Base-by-base conservation (phyloP, 129 eudicot genomes). In the Rutidosis leptorrhynchoides region DNA sequence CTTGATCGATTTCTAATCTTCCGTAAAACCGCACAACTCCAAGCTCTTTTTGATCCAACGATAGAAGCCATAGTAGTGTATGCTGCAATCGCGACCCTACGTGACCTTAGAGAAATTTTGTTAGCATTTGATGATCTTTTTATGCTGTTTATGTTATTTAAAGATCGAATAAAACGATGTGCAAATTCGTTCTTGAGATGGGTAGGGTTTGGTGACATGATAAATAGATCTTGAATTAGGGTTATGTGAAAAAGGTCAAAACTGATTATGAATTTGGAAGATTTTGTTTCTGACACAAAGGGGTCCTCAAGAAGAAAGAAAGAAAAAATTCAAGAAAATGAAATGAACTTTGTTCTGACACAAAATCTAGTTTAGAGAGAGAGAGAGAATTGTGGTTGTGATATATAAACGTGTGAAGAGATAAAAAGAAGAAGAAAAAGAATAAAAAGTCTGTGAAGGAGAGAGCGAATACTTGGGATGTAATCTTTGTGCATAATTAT, bases 1-100 rank as follows among this genome's bases (percentile, higher is more conserved):
- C 83, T 63, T 19, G 70, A 43, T 46, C 84, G 81, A 54, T 73
- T 80, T 65, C 79, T 49, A 29, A 80, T 63, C 87, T 76, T 82
- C 54, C 55, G 61, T 17, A 87, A 85, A 19, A 87, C 37, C 42
- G 95, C 93, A 37, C 93, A 90, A 37, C 87, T 87, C 97, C 97
- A 90, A 0, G 90, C 82, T 75, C 88, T 75, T 52, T 56, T 81
- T 1, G 86, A 77, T 64, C 95, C 95, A 7, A 83, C 83, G 6
- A 83, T 81, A 17, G 84, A 72, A 49, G 96, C 97, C 94, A 91
- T 79, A 35, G 94, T 85, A 16, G 73, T 68, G 62, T 87, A 72
- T 9, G 97, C 83, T 27, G 96, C 97, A 7, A 80, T 14, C 72
- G 73, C 77, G 21, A 90, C 71, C 35, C 55, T 73, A 5, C 54